These are phyloP conservation scores for Moesziomyces parantarcticus DNA, from an alignment of 1,284 basidiomycete species.

Conservation along the genomic window DNA sequence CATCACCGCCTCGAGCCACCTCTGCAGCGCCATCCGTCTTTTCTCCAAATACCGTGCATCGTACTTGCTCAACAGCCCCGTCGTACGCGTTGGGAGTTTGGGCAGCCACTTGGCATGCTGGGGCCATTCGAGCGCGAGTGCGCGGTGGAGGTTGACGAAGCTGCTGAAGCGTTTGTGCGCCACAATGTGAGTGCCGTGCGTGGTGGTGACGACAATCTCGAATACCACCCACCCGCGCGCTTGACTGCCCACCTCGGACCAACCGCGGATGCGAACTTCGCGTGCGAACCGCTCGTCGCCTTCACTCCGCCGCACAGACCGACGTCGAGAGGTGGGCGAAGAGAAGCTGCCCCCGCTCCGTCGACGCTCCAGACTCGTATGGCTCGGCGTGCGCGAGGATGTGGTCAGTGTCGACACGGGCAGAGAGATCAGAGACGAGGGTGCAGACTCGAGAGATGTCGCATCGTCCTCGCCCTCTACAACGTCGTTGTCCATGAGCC, in stretches of 20 bases:
- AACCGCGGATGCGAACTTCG: conserved; percentile 55
- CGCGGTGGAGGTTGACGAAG: conserved; percentile 42
- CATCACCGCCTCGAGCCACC: conserved; percentile 54
- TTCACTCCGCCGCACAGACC: neutral
- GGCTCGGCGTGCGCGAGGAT: conserved; percentile 29
- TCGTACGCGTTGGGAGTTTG: conserved; percentile 44
- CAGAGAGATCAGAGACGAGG: conserved; percentile 40
- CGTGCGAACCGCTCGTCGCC: conserved; percentile 34
- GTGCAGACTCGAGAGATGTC: conserved; percentile 34
- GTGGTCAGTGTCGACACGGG: conserved; percentile 41
- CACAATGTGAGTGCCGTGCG: conserved; percentile 45
- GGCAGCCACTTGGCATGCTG: conserved; percentile 46
- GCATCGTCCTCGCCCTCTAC: conserved; percentile 21
- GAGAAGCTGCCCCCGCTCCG: conserved; percentile 15
- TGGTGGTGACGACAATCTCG: conserved; percentile 51
- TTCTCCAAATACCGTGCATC: conserved; percentile 55
- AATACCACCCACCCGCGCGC: conserved; percentile 61
- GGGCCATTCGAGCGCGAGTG: conserved; percentile 25
- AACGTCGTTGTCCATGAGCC: conserved; percentile 1
- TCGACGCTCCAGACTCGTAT: conserved; percentile 28
- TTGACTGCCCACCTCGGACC: conserved; percentile 56
- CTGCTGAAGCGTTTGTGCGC: conserved; percentile 47
- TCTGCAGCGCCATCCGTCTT: conserved; percentile 55
- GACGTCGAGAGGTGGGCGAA: neutral
- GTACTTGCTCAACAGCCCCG: conserved; percentile 59